Base-by-base conservation (phyloP, 2,329 filamentous ascomycete genomes). In the Capronia coronata region DNA sequence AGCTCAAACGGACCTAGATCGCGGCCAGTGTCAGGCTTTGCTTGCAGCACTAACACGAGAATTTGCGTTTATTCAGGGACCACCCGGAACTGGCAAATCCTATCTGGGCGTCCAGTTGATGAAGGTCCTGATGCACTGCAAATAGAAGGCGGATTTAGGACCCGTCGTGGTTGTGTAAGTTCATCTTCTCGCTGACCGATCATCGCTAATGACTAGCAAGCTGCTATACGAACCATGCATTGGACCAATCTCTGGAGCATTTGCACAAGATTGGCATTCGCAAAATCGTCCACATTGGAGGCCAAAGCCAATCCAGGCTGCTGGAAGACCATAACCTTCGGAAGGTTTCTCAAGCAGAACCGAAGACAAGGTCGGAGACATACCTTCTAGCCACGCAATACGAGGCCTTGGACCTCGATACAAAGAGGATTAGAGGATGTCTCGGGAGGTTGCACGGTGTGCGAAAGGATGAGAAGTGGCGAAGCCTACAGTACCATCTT, bases 41-140 rank as follows among this genome's bases (percentile, higher is more conserved):
- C 25, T 27, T 27, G 25, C 25, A 10, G 25, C 25, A 10, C 25
- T 27, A 10, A 27, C 25, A 5, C 25, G 25, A 0, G 67, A 62
- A 0, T 74, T 74, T 6, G 64, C 67, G 0, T 64, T 87, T 0
- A 84, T 89, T 1, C 84, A 87, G 68, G 85, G 85, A 0, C 86
- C 86, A 1, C 86, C 85, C 57, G 84, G 80, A 32, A n/a, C 11
- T 32, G 7, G 29, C 7, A 32, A 70, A 84, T 0, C 86, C n/a
- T 9, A 38, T 4, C 35, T 27, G 5, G 16, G 14, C 16, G 14
- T 35, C n/a, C 27, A 16, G 16, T 40, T 40, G 9, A 22, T 19
- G 19, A 22, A 19, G 14, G 9, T 11, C 19, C 18, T 44, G 41
- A 30, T 32, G 6, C 22, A 87, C 80, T 49, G 87, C 83, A 39